These are phyloP conservation scores for Somion occarium DNA, from an alignment of 1,284 basidiomycete genomes.

Conservation along the genomic window DNA sequence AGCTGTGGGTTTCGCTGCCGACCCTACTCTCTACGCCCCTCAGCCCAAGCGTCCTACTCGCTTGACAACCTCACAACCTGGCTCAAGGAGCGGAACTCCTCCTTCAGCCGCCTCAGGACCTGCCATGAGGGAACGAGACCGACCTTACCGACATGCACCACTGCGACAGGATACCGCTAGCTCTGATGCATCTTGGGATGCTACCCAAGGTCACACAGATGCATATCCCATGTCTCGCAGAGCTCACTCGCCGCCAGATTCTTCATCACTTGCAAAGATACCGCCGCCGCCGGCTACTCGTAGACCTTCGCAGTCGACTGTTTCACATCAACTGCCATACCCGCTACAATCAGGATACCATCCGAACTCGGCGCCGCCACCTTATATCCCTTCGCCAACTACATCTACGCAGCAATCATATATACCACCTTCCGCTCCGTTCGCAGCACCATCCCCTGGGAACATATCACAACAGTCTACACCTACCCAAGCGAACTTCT, in stretches of 20 bases:
- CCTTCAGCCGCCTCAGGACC: not conserved
- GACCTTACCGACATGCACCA: not conserved
- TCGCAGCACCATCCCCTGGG: not conserved
- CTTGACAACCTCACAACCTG: not conserved
- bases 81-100: not conserved
- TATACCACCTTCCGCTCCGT: not conserved
- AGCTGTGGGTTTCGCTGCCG: slow-evolving; percentile 30
- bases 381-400: not conserved
- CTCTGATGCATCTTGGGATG: not conserved
- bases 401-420: not conserved
- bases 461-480: not conserved
- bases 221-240: not conserved
- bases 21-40: slow-evolving; percentile 31
- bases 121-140: not conserved
- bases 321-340: not conserved
- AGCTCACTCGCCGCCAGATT: not conserved
- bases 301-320: not conserved
- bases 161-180: not conserved
- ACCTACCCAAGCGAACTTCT: not conserved
- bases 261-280: not conserved
- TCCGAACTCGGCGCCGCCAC: not conserved
- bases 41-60: slow-evolving; percentile 29
- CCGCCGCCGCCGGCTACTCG: not conserved
- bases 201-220: not conserved
- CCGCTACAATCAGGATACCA: not conserved